Percentiles rank a stretch among this genome's conserved stretches.
Evolutionary conservation across 768 basidiomycete species (phyloP).

Genomic region (Phylloporus arenicola): DNA sequence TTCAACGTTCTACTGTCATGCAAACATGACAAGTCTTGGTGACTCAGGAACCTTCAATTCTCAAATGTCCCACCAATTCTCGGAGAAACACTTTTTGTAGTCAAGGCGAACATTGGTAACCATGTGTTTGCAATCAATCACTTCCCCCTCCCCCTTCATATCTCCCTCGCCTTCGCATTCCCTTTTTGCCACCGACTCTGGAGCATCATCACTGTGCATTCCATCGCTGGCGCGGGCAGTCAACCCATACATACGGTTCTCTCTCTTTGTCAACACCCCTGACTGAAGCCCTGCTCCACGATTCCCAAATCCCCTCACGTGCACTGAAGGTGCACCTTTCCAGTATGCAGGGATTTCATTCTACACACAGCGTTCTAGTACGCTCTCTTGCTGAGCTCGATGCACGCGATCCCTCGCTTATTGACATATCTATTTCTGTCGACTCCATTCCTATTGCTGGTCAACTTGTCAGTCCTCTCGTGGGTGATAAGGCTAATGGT

Average conservation of each 20-base stretch:
- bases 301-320: background rate
- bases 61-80: slow-evolving; percentile 1
- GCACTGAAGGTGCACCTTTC: slow-evolving; percentile 4
- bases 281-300: background rate
- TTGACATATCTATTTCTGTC: slow-evolving; percentile 30
- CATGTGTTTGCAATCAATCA: slow-evolving; percentile 6
- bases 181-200: slow-evolving; percentile 1
- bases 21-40: background rate
- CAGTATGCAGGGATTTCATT: slow-evolving; percentile 12
- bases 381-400: slow-evolving; percentile 19
- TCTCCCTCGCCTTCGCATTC: slow-evolving; percentile 4
- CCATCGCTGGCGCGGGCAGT: slow-evolving; percentile 10
- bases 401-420: slow-evolving; percentile 36
- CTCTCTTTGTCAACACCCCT: slow-evolving; percentile 14
- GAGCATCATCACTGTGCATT: background rate
- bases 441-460: slow-evolving; percentile 36
- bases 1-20: background rate
- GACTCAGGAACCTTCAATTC: slow-evolving; percentile 6
- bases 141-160: slow-evolving; percentile 5
- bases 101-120: slow-evolving; percentile 17
- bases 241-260: slow-evolving; percentile 23
- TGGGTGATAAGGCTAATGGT: slow-evolving; percentile 17
- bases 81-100: slow-evolving; percentile 13
- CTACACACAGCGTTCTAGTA: slow-evolving; percentile 9
- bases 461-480: slow-evolving; percentile 33